Evolutionary conservation across 495 filamentous ascomycete species (phyloP), one percentile per base, ranked within the genome.

Genomic region (Tuber umbilicatum): DNA sequence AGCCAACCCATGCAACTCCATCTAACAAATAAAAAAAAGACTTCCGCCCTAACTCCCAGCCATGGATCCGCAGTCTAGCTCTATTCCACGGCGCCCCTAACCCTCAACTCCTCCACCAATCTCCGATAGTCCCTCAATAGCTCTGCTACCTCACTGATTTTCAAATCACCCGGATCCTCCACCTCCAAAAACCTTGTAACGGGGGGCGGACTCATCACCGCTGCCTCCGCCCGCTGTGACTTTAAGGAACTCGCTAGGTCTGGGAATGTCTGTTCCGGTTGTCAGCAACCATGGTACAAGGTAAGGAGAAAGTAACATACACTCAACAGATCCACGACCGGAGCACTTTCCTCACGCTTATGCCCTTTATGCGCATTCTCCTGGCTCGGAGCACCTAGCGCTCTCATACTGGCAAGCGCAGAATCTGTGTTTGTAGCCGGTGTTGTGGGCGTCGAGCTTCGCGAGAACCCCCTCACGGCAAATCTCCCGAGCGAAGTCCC

Each of bases 91-190:
- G 87, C 89, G 5, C 88, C 87, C 82, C 87, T 83, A 73, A 89
- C 87, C 81, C 87, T 88, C 82, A 94, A 83, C 38, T 88, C 91
- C 31, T 84, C 86, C 12, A 92, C 93, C 19, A 99, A 84, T 70
- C 94, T 85, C 76, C 94, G 90, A 83, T 98, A 99, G 83, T 97
- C 95, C 78, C 88, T 89, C 71, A 99, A 84, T 75, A 99, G 81
- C 73, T 92, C 89, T 55, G 92, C 84, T 60, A 97, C 90, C 80
- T 99, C 95, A 31, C 90, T 90, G 69, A 98, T 83, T 72, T 86
- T 90, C 68, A 99, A 84, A 73, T 98, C 94, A 10, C 88, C 87
- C 12, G 90, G 91, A 83, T 92, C 90, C 80, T 91, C 87, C 47
- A 91, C 83, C 70, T 94, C 92, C 83, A 97, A 86, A 84, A 97